Base-by-base conservation (phyloP, 805 yeast species). In the Barnettozyma wickerhamii region DNA sequence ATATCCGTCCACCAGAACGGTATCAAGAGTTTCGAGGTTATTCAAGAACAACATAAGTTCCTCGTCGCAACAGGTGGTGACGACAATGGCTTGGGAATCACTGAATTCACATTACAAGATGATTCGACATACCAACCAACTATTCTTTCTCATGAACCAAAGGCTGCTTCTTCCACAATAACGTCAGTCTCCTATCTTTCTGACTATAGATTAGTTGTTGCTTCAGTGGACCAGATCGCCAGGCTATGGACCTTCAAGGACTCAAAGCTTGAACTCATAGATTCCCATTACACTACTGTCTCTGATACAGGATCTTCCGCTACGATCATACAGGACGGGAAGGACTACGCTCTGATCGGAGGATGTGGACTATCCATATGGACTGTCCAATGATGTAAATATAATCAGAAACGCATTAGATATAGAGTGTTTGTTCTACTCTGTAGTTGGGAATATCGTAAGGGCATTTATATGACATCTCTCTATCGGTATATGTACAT, bases 241-340 rank as follows among this genome's bases (percentile, higher is more conserved):
- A 69, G 83, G 40, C 37, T 72, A 5, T 90, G 97, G 97, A 45
- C 60, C 4, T 46, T 68, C 5, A 41, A 52, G 1, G 50, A 49
- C 0, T 49, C 47, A 1, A 33, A 43, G 4, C 41, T 77, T 21
- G 41, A 34, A 4, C 43, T 70, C 19, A 6, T 59, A 1, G 69
- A 71, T 7, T 65, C 72, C 1, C 59, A 59, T 33, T 85, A 83
- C 59, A 86, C 96, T 2, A 81, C 95, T 0, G 77, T 89, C 27
- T 95, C 97, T 0, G 99, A 91, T 54, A 87, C 96, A 0, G 97
- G 96, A 0, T 79, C 88, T 34, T 61, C 79, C 21, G 86, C 70
- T 37, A 49, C 71, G 2, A 51, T 66, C 1, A 34, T 41, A 0
- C 47, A 58, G 1, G 64, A 61, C 1, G 52, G 51, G 0, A 40